phyloP scores from a whole-genome alignment of 108 stramenopile genomes.

The Cyclotella cryptica region DNA sequence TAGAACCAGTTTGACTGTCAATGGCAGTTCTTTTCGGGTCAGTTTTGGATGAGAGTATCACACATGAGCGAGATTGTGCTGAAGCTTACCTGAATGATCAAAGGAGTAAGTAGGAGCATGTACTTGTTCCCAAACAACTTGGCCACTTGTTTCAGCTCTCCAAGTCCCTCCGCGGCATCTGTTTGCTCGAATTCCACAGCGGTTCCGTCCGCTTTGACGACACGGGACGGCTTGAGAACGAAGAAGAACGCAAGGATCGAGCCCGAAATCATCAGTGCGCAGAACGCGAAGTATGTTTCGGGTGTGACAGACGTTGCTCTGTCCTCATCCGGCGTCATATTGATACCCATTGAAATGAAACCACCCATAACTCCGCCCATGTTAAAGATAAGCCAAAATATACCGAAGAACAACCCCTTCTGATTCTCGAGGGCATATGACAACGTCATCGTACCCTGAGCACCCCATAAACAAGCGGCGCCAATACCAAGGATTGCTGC shows the following conservation, averaged over 20 bases:
- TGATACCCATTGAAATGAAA: slow-evolving; percentile 4
- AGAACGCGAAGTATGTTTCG: background rate
- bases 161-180: background rate
- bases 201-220: background rate
- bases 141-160: slow-evolving; percentile 4
- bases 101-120: slow-evolving; percentile 6
- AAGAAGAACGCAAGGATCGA: slow-evolving; percentile 7
- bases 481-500: background rate
- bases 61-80: too few relatives aligned
- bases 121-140: background rate
- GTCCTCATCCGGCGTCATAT: background rate
- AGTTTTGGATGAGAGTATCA: too few relatives aligned
- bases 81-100: slow-evolving; percentile 3
- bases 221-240: slow-evolving; percentile 2
- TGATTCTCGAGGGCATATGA: background rate
- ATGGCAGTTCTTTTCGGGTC: background rate
- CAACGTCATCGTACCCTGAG: slow-evolving; percentile 1
- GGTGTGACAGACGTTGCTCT: background rate
- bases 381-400: slow-evolving; percentile 1
- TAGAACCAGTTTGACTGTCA: slow-evolving; percentile 4
- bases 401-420: background rate
- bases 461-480: background rate
- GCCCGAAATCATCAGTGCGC: background rate
- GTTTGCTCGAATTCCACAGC: background rate
- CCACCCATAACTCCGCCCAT: slow-evolving; percentile 2